Evolutionary conservation across 1,139 yeast genomes (phyloP), one percentile per base, ranked within the genome.

Genomic region (Zygoascus meyerae): DNA sequence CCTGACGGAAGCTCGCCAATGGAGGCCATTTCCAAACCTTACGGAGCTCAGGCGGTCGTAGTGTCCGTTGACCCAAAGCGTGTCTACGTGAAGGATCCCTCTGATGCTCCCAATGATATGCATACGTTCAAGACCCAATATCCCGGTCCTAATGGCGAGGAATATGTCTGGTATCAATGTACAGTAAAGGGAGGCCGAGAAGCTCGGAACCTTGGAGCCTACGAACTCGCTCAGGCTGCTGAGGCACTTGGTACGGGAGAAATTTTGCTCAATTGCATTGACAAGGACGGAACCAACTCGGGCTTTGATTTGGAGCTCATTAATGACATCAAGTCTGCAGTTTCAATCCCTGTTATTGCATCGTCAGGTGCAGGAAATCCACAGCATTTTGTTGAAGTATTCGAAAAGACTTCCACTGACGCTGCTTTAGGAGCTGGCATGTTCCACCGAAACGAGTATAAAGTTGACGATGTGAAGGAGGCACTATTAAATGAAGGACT

Each of bases 391-490:
- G 79, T 78, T 54, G 87, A 90, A 55, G 98, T 87, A 1, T 92
- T 92, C 62, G 73, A 73, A 44, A 74, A 81, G 40, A 87, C 97
- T 28, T 75, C 78, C 2, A 83, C 92, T 2, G 98, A 92, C 68
- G 98, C 98, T 42, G 97, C 98, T 10, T 73, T 92, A 46, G 98
- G 98, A 29, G 98, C 98, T 2, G 98, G 98, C 40, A 83, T 92
- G 80, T 92, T 92, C 72, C 98, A 92, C 71, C 75, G 97, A 61
- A 92, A 85, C 26, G 97, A 90, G 60, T 92, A 83, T 65, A 81
- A 86, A 12, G 97, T 92, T 11, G 75, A 77, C 47, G 83, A 89
- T 46, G 96, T 92, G 38, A 92, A 92, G 67, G 66, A 74, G 33
- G 79, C 74, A 55, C 73, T 90, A 61, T 68, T 21, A 4, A 21